phyloP scores from a whole-genome alignment of 2,329 filamentous ascomycete species.

The Pseudopithomyces maydicus region DNA sequence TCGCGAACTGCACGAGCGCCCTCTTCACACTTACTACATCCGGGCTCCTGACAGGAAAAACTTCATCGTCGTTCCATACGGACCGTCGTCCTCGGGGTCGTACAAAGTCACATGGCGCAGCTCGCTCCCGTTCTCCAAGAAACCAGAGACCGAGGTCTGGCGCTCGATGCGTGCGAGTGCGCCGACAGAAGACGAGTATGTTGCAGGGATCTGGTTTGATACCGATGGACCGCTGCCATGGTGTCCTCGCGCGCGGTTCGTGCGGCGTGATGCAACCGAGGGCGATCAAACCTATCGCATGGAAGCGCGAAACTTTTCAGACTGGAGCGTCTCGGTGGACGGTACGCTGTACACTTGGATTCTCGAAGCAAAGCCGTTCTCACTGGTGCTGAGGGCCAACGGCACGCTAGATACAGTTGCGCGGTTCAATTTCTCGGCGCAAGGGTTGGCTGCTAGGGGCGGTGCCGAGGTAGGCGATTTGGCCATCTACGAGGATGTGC shows the following conservation, averaged over 20 bases:
- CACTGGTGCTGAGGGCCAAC: slow-evolving; percentile 27
- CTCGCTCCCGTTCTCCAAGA: slow-evolving; percentile 39
- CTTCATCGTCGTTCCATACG: slow-evolving; percentile 19
- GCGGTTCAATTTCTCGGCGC: slow-evolving; percentile 35
- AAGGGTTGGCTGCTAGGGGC: slow-evolving; percentile 29
- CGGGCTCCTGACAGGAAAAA: slow-evolving; percentile 16
- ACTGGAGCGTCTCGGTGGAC: slow-evolving; percentile 28
- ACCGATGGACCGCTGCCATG: slow-evolving; percentile 37
- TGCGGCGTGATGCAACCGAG: slow-evolving; percentile 13
- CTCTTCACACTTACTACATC: slow-evolving; percentile 19
- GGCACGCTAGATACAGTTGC: slow-evolving; percentile 27
- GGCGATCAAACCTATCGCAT: slow-evolving; percentile 24
- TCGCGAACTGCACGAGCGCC: slow-evolving; percentile 11
- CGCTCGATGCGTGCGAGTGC: slow-evolving; percentile 18
- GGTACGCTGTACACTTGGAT: slow-evolving; percentile 30
- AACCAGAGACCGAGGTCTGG: slow-evolving; percentile 36
- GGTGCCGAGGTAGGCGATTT: slow-evolving; percentile 37
- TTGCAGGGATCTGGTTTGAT: slow-evolving; percentile 35
- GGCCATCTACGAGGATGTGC: slow-evolving; percentile 27
- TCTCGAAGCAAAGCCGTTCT: slow-evolving; percentile 27
- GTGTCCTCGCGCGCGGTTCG: slow-evolving; percentile 38
- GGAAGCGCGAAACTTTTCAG: slow-evolving; percentile 38
- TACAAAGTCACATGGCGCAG: slow-evolving; percentile 34
- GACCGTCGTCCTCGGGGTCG: slow-evolving; percentile 16
- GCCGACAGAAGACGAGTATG: slow-evolving; percentile 21